These are phyloP conservation scores for Aspergillus unguis DNA, from an alignment of 2,329 filamentous ascomycete species.

Conservation along the genomic window DNA sequence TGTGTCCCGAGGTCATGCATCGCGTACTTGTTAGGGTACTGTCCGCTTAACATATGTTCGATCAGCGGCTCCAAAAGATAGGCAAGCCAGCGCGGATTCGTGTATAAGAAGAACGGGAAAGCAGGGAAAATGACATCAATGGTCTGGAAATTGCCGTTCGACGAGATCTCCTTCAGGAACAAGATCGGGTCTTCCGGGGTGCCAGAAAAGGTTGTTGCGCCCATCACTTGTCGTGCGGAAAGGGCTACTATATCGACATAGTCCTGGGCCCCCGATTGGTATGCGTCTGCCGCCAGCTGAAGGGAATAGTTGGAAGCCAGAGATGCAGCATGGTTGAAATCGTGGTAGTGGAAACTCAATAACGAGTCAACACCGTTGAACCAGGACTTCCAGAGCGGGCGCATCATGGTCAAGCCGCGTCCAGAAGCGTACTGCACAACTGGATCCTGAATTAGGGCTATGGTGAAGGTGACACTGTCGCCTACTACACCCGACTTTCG, in stretches of 20 bases:
- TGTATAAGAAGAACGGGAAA: slow-evolving; percentile 83
- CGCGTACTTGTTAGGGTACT: slow-evolving; percentile 68
- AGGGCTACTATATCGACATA: slow-evolving; percentile 76
- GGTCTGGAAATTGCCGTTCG: slow-evolving; percentile 79
- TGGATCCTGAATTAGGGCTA: slow-evolving; percentile 73
- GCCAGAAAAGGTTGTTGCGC: slow-evolving; percentile 71
- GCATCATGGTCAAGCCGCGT: slow-evolving; percentile 72
- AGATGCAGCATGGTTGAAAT: slow-evolving; percentile 61
- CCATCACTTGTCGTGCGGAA: slow-evolving; percentile 75
- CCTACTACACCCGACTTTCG: slow-evolving; percentile 29
- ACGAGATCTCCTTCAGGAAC: slow-evolving; percentile 83
- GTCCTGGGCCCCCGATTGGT: slow-evolving; percentile 68
- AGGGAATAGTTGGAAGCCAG: slow-evolving; percentile 71
- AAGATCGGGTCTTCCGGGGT: slow-evolving; percentile 68
- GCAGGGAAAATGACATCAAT: slow-evolving; percentile 85
- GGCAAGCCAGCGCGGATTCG: slow-evolving; percentile 74
- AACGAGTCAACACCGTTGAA: slow-evolving; percentile 63
- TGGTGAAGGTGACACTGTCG: slow-evolving; percentile 68
- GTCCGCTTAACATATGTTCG: slow-evolving; percentile 76
- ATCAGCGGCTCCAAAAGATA: slow-evolving; percentile 76
- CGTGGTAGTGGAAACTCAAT: slow-evolving; percentile 70
- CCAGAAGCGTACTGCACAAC: slow-evolving; percentile 76
- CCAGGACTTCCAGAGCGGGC: slow-evolving; percentile 74
- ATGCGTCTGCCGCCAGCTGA: slow-evolving; percentile 68
- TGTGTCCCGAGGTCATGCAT: slow-evolving; percentile 54